Evolutionary conservation across 352 stramenopile species (phyloP), one percentile per base, ranked within the genome.

Genomic region (Pythium rhizo-oryzae): DNA sequence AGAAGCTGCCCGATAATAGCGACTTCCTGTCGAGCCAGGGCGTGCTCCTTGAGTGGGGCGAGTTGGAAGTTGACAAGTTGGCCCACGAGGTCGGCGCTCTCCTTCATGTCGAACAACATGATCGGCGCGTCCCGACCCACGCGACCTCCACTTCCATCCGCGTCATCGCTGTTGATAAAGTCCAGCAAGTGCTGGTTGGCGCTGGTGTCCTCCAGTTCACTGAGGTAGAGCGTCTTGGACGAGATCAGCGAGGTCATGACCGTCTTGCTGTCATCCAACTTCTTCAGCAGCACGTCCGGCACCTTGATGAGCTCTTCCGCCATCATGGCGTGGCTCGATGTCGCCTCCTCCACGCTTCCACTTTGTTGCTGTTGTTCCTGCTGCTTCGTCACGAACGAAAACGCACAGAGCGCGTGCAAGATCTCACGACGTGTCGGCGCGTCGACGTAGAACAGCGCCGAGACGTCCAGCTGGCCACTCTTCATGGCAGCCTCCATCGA

Each of bases 401-500:
- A 92, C n/a, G 86, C 83, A 74, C 86, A 93, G 23, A 94, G 65
- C 5, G 86, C 86, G 62, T 94, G 77, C n/a, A 94, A 55, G 24
- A 94, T 70, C 49, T 94, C 86, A 18, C 89, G 89, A 1, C 86
- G 80, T 59, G 78, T 78, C 1, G 77, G 69, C 23, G 85, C 65
- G 47, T 89, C 79, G 8, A 94, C 83, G 47, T 86, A 94, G 63
- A 94, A 94, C 7, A 94, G 67, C 19, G 82, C 80, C 18, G 84
- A 93, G 11, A 94, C 78, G 58, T 94, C 83, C 1, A 94, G 62
- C 21, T 87, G 85, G 0, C 82, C 84, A 39, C 69, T 91, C 65
- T 92, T 93, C 77, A 94, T 92, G 5, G 84, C 84, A 12, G 81
- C 82, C 66, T 94, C 84, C 86, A 94, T 94, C 0, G 84, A 88